phyloP scores from a whole-genome alignment of 257 asterid species.

The Scutellaria minor region DNA sequence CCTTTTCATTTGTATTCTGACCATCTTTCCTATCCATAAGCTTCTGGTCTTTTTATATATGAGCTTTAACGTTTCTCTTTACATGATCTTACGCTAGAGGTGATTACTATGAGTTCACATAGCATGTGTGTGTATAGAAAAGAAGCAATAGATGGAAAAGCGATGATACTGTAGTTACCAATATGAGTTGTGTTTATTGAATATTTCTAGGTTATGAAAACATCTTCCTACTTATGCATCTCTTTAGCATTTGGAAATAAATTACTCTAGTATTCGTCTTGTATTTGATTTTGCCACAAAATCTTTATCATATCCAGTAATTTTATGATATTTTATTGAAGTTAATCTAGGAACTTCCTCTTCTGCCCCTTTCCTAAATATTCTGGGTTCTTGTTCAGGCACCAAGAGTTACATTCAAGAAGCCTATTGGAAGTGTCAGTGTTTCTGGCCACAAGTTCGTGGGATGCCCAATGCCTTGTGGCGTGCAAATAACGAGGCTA shows the following conservation, averaged over 20 bases:
- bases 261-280: neutral
- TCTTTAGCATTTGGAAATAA: conserved; percentile 4
- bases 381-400: conserved; percentile 59
- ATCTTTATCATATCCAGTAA: neutral
- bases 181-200: neutral
- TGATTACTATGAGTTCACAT: neutral
- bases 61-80: neutral
- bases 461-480: conserved; percentile 99
- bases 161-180: conserved; percentile 13
- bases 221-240: neutral
- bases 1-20: conserved; percentile 8
- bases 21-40: conserved; percentile 4
- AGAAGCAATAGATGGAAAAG: conserved; percentile 16
- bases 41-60: conserved; percentile 13
- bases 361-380: conserved; percentile 15
- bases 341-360: conserved; percentile 2
- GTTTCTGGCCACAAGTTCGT: conserved; percentile 98
- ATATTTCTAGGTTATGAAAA: conserved; percentile 4
- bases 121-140: conserved; percentile 6
- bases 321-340: neutral
- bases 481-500: conserved; percentile 83
- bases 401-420: conserved; percentile 87
- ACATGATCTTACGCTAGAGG: neutral
- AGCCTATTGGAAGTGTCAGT: conserved; percentile 95
- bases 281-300: neutral